These are phyloP conservation scores for Plasmopara halstedii DNA, from an alignment of 352 stramenopile species.

Conservation along the genomic window DNA sequence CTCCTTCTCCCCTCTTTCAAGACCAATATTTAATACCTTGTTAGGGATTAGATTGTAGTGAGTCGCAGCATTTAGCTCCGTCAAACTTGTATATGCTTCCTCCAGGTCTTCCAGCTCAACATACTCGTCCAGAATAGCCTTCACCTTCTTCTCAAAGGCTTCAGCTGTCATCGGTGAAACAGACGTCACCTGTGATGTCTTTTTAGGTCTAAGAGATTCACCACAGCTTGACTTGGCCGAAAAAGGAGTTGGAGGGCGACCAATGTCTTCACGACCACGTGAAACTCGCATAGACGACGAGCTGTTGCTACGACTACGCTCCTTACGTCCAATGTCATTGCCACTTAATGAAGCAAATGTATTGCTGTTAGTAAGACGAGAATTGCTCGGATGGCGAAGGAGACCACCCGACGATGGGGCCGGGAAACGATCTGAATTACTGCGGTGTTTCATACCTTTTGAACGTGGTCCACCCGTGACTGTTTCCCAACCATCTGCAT, in stretches of 20 bases:
- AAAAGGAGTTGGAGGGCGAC: constrained; percentile 36
- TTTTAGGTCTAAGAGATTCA: constrained; percentile 10
- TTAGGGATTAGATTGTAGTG: constrained; percentile 45
- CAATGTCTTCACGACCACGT: constrained; percentile 11
- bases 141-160: constrained; percentile 79
- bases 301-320: constrained; percentile 47
- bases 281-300: constrained; percentile 31
- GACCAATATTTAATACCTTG: constrained; percentile 51
- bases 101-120: constrained; percentile 81
- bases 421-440: constrained; percentile 46
- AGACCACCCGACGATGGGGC: constrained; percentile 9
- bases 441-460: constrained; percentile 60
- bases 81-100: constrained; percentile 49
- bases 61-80: constrained; percentile 42
- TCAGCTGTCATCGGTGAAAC: constrained; percentile 32
- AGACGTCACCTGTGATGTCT: constrained; percentile 11
- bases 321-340: constrained; percentile 27
- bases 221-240: constrained; percentile 15
- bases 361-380: constrained; percentile 22
- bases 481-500: constrained; percentile 71
- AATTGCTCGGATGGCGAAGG: constrained; percentile 31
- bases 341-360: constrained; percentile 36
- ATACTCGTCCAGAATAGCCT: constrained; percentile 79
- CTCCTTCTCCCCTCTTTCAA: constrained; percentile 67
- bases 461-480: constrained; percentile 37